phyloP scores from a whole-genome alignment of 208 protist species.

The Histomonas meleagridis region DNA sequence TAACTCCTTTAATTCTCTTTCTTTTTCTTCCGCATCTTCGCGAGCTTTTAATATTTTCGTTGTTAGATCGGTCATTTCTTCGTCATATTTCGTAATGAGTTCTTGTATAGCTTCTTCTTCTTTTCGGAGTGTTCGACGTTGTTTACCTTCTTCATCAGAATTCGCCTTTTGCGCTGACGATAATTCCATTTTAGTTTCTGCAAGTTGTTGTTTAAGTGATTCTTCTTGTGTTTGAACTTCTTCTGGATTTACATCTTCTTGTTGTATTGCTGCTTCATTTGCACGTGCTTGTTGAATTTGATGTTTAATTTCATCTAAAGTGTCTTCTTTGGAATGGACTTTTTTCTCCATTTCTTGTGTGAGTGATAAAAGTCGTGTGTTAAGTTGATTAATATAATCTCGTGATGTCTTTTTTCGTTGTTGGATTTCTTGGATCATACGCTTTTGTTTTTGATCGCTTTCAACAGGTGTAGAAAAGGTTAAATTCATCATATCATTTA shows the following conservation, averaged over 20 bases:
- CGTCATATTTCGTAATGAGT: not conserved
- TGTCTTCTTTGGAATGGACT: not conserved
- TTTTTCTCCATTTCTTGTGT: not conserved
- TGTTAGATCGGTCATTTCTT: not conserved
- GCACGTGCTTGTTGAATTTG: not conserved
- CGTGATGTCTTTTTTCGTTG: not conserved
- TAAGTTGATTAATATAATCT: not conserved
- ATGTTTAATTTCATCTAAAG: not conserved
- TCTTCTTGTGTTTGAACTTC: constrained; percentile 34
- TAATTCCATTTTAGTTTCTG: not conserved
- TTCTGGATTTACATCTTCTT: not conserved
- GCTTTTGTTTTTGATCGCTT: constrained; percentile 24
- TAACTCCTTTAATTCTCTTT: not conserved
- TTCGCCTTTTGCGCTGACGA: not conserved
- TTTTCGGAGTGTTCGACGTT: not conserved
- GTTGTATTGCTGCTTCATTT: not conserved
- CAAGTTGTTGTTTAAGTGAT: not conserved
- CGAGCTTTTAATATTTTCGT: not conserved
- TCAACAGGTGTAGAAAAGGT: constrained; percentile 12
- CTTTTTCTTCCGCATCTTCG: not conserved
- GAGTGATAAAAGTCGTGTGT: not conserved
- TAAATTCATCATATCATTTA: not conserved
- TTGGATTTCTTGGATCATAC: constrained; percentile 2
- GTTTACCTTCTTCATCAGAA: constrained; percentile 13
- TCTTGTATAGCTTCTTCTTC: constrained; percentile 26